phyloP scores from a whole-genome alignment of 371 early-diverging fungal genomes.

The Mucor plumbeus region DNA sequence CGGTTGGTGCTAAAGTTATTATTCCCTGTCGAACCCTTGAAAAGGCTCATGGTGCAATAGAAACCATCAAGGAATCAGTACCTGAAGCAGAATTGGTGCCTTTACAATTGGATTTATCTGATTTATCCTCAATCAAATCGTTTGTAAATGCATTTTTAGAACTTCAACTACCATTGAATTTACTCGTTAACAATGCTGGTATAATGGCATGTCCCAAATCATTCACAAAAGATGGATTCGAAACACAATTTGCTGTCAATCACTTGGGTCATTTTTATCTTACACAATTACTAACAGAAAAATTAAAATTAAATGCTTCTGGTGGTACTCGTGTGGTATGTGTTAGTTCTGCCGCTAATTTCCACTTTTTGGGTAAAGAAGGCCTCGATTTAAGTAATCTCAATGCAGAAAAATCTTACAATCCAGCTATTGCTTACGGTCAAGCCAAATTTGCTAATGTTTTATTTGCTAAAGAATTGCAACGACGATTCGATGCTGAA shows the following conservation, averaged over 20 bases:
- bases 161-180: conserved; percentile 48
- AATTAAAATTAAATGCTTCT: conserved; percentile 52
- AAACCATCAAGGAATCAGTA: conserved; percentile 51
- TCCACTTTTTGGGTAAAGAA: conserved; percentile 1
- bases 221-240: conserved; percentile 60
- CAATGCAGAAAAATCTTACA: conserved; percentile 42
- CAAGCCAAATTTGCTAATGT: conserved; percentile 41
- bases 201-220: conserved; percentile 66
- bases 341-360: conserved; percentile 49
- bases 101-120: conserved; percentile 60
- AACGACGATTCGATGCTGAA: conserved; percentile 38
- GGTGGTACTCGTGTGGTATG: conserved; percentile 54
- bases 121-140: conserved; percentile 49
- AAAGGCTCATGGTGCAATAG: conserved; percentile 48
- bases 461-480: conserved; percentile 60
- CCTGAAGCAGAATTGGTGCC: conserved; percentile 45
- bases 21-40: conserved; percentile 57
- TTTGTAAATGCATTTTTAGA: conserved; percentile 53
- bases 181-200: conserved; percentile 66
- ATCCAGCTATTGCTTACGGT: conserved; percentile 7
- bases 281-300: conserved; percentile 61
- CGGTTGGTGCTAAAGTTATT: conserved; percentile 19
- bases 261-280: conserved; percentile 77
- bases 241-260: conserved; percentile 51
- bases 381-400: conserved; percentile 35